phyloP scores from a whole-genome alignment of 305 asterid species.

The Petunia hybrid region DNA sequence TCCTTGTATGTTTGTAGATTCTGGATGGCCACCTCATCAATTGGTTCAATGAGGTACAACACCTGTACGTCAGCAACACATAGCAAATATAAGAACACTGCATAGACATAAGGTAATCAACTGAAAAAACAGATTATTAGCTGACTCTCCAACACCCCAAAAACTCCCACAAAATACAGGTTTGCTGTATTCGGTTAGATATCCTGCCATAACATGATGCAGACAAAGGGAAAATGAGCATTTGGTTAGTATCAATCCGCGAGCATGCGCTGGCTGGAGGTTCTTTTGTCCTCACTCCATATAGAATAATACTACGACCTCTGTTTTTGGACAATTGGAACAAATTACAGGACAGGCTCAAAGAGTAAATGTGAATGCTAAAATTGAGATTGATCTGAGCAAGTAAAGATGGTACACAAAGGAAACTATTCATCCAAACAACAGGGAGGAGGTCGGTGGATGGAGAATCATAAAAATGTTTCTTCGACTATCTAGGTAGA shows the following conservation, averaged over 20 bases:
- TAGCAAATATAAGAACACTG: constrained; percentile 14
- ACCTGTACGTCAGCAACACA: constrained; percentile 59
- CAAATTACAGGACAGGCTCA: neutral
- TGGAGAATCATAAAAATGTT: neutral
- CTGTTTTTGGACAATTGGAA: neutral
- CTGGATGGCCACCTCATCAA: constrained; percentile 95
- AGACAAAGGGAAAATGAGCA: neutral
- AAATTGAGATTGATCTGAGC: neutral
- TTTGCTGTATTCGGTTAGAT: neutral
- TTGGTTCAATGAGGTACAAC: constrained; percentile 87
- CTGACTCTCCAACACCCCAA: neutral
- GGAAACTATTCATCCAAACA: constrained; percentile 19
- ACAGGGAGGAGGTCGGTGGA: neutral
- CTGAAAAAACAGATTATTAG: constrained; percentile 15
- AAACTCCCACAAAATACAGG: neutral
- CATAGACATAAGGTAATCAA: neutral
- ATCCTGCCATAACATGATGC: neutral
- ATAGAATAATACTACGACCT: neutral
- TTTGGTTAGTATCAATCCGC: neutral
- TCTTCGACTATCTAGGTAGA: neutral
- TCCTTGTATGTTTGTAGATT: constrained; percentile 96
- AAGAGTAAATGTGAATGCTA: neutral
- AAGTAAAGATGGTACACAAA: neutral
- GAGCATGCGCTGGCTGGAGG: neutral
- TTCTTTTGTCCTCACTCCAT: neutral